Evolutionary conservation across 345 rosid species (phyloP).

Genomic region (Citrus cavaleriei): DNA sequence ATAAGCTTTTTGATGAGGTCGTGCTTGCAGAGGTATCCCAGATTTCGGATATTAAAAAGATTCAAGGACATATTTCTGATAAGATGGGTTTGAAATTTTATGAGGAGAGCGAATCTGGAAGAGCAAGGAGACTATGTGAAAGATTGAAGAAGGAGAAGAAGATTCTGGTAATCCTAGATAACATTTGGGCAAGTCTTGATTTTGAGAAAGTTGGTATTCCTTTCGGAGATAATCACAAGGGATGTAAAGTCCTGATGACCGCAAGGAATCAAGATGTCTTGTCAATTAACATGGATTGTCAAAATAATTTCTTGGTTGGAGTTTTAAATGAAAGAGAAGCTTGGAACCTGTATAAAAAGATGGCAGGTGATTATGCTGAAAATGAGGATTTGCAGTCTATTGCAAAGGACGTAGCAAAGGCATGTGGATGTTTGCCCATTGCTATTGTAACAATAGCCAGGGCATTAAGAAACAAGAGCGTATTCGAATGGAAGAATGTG

Average conservation of each 20-base stretch:
- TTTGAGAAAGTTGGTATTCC: constrained; percentile 33
- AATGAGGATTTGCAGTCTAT: neutral
- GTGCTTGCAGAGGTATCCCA: neutral
- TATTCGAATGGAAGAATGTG: constrained; percentile 23
- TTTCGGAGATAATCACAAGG: neutral
- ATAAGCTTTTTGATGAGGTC: neutral
- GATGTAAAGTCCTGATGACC: constrained; percentile 28
- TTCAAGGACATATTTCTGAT: constrained; percentile 18
- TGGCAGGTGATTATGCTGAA: constrained; percentile 3
- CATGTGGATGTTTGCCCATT: constrained; percentile 32
- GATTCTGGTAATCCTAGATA: neutral
- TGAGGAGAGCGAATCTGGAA: neutral
- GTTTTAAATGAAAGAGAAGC: constrained; percentile 19
- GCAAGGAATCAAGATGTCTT: constrained; percentile 7
- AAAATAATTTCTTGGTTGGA: neutral
- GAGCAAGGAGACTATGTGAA: neutral
- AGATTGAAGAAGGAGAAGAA: constrained; percentile 11
- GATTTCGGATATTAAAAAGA: constrained; percentile 8
- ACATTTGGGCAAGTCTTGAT: constrained; percentile 25
- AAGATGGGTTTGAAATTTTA: constrained; percentile 3
- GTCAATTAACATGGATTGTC: constrained; percentile 7
- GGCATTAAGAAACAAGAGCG: constrained; percentile 7
- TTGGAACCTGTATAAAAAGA: constrained; percentile 23
- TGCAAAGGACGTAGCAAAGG: constrained; percentile 12
- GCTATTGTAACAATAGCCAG: constrained; percentile 12